Evolutionary conservation across 2,329 filamentous ascomycete genomes (phyloP).

Genomic region (Diaporthe sp.): DNA sequence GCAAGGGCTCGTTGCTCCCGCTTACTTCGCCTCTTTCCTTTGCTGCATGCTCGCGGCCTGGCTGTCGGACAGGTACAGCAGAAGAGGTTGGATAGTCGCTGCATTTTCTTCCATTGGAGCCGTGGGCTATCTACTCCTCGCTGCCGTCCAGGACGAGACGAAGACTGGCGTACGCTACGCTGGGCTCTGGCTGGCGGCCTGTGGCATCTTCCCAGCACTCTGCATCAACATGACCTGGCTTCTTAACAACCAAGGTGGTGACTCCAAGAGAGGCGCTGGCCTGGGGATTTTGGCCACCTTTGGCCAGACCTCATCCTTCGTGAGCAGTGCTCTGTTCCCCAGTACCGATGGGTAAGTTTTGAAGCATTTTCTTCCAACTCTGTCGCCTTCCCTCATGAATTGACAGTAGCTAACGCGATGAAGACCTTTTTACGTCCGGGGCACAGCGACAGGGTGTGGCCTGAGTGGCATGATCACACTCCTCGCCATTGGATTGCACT

Average conservation of each 20-base stretch:
- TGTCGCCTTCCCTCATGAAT: no score
- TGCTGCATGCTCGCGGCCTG: constrained; percentile 50
- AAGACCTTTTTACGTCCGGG: background rate
- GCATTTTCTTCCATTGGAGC: constrained; percentile 46
- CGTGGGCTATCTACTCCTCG: constrained; percentile 53
- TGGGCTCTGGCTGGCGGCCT: constrained; percentile 53
- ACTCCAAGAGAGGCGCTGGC: constrained; percentile 49
- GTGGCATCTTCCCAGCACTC: constrained; percentile 51
- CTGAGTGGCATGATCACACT: constrained; percentile 1
- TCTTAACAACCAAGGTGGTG: constrained; percentile 50
- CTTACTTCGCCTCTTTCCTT: constrained; percentile 57
- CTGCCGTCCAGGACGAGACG: constrained; percentile 46
- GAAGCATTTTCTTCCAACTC: no score
- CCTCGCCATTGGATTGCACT: background rate
- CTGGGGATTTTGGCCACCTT: constrained; percentile 46
- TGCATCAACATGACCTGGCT: constrained; percentile 51
- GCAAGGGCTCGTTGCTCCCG: constrained; percentile 44
- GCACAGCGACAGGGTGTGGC: background rate
- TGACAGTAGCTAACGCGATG: background rate
- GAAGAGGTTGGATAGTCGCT: constrained; percentile 53
- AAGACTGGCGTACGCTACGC: constrained; percentile 52
- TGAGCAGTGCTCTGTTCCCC: constrained; percentile 48
- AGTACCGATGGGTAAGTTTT: constrained; percentile 44
- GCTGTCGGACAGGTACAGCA: constrained; percentile 53
- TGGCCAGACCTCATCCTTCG: constrained; percentile 50